Percentiles rank a stretch among this genome's conserved stretches.
Evolutionary conservation across 148 eudicot species (phyloP).

Genomic region (Heliosperma pusillum): DNA sequence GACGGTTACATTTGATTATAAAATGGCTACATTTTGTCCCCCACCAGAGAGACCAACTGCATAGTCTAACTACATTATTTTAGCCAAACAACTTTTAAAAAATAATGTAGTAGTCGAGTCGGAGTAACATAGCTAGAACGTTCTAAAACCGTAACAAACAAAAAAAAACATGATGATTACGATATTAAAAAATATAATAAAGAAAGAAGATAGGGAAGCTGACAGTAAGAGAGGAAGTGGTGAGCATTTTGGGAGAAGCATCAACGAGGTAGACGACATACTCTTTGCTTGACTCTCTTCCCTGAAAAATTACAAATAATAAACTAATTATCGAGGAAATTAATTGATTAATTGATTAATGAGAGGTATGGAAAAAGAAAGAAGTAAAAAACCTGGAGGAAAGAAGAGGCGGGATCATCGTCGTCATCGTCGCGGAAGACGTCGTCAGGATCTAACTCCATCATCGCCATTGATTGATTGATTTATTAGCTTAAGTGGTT

Average conservation of each 20-base stretch:
- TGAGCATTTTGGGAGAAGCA: constrained; percentile 93
- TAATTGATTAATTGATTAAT: neutral
- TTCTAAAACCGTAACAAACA: no score
- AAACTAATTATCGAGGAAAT: neutral
- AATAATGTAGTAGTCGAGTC: neutral
- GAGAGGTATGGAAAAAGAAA: neutral
- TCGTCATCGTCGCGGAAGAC: constrained; percentile 75
- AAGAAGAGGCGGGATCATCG: constrained; percentile 38
- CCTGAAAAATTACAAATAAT: constrained; percentile 30
- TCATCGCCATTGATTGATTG: constrained; percentile 12
- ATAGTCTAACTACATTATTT: no score
- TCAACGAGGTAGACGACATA: constrained; percentile 74
- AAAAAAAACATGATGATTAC: no score
- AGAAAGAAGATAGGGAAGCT: constrained; percentile 1
- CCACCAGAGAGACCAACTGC: no score
- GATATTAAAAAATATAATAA: neutral
- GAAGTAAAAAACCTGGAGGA: constrained; percentile 33
- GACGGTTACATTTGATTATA: no score
- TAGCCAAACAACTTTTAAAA: neutral
- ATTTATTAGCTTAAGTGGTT: neutral
- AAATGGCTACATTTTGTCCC: no score
- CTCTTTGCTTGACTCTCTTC: constrained; percentile 61
- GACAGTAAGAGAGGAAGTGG: constrained; percentile 50
- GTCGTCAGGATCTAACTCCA: constrained; percentile 85
- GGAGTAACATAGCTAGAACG: no score